Conservation (phyloP, 2,329 filamentous ascomycete genomes). For the Blastomyces emzantsi region DNA sequence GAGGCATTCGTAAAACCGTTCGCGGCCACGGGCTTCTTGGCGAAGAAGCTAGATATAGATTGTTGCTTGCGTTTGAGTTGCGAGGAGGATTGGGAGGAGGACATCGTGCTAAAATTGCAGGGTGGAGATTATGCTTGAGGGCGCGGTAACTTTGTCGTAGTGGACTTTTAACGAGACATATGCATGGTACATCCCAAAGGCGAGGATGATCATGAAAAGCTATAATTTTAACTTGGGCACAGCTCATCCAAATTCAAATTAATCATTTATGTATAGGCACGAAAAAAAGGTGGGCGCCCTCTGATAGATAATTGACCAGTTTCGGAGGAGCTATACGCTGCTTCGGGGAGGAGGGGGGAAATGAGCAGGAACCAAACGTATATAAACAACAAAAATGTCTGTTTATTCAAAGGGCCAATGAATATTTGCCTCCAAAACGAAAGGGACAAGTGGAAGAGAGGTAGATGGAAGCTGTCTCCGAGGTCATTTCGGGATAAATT, state of each 20-base stretch:
- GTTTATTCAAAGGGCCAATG: neutral
- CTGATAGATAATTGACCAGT: neutral
- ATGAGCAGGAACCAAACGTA: neutral
- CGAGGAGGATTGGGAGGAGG: constrained; percentile 25
- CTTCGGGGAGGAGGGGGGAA: neutral
- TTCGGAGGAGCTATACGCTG: neutral
- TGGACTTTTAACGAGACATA: neutral
- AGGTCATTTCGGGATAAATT: neutral
- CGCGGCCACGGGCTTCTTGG: constrained; percentile 41
- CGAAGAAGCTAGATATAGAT: constrained; percentile 81
- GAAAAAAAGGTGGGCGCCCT: neutral
- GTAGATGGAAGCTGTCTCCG: neutral
- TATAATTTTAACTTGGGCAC: neutral
- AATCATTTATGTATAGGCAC: neutral
- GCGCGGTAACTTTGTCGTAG: neutral
- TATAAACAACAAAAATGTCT: neutral
- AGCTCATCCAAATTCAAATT: neutral
- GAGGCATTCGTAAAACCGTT: neutral
- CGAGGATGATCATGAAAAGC: neutral
- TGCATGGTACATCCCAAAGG: neutral
- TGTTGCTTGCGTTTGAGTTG: constrained; percentile 35
- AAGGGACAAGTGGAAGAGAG: too few relatives aligned
- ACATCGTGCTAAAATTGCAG: constrained; percentile 19
- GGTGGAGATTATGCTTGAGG: neutral
- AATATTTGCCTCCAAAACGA: neutral